A percentile compares a stretch with the other conserved stretches of the same genome.
These are phyloP conservation scores for Cutaneotrichosporon sp. DNA, from an alignment of 1,284 basidiomycete species.

Conservation along the genomic window DNA sequence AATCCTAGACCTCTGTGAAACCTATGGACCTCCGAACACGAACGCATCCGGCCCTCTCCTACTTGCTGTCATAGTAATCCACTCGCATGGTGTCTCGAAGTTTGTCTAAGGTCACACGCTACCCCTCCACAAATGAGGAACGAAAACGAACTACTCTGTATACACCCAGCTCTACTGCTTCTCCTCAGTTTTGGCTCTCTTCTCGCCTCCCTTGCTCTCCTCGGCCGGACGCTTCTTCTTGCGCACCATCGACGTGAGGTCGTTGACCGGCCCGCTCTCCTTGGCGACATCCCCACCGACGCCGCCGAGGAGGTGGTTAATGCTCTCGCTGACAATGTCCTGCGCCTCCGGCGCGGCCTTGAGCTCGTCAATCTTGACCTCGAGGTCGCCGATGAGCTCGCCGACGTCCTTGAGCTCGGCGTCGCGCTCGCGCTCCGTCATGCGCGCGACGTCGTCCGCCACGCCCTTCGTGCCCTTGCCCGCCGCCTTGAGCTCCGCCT, in stretches of 20 bases:
- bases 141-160: too few species aligned
- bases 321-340: conserved; percentile 46
- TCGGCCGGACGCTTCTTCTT: conserved; percentile 59
- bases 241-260: conserved; percentile 72
- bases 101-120: too few species aligned
- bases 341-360: conserved; percentile 65
- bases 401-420: conserved; percentile 69
- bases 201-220: conserved; percentile 52
- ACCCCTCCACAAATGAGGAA: too few species aligned
- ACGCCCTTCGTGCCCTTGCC: background rate
- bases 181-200: conserved; percentile 56
- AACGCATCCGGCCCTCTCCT: too few species aligned
- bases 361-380: conserved; percentile 81
- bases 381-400: conserved; percentile 70
- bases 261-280: conserved; percentile 58
- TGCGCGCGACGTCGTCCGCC: conserved; percentile 38
- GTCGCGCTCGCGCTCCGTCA: conserved; percentile 65
- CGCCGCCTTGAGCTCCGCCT: conserved; percentile 58
- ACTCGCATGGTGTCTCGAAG: too few species aligned
- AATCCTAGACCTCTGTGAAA: too few species aligned
- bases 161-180: too few species aligned
- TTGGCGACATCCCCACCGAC: conserved; percentile 27
- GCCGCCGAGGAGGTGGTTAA: conserved; percentile 52
- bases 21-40: too few species aligned
- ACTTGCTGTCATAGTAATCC: too few species aligned